Evolutionary conservation across 2,329 filamentous ascomycete species (phyloP).

Genomic region (Chaetomiaceae sp.): DNA sequence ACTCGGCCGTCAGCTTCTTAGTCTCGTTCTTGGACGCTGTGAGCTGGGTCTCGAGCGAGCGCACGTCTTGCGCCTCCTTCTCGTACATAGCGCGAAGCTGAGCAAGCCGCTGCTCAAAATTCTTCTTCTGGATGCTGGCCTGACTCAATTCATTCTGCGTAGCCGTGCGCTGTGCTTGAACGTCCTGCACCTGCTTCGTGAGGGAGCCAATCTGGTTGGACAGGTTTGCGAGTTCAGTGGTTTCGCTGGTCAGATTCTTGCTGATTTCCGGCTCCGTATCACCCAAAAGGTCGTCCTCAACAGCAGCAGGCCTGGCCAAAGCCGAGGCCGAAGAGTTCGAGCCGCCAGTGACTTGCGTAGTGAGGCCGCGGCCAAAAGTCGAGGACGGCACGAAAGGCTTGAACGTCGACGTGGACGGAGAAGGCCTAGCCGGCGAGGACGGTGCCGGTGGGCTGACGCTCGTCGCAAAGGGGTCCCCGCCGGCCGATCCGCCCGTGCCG

Average conservation of each 20-base stretch:
- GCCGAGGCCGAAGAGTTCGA: slow-evolving; percentile 40
- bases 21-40: slow-evolving; percentile 71
- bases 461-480: slow-evolving; percentile 56
- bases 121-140: slow-evolving; percentile 79
- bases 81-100: slow-evolving; percentile 87
- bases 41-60: slow-evolving; percentile 76
- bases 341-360: slow-evolving; percentile 68
- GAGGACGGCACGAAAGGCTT: slow-evolving; percentile 92
- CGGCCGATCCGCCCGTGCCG: slow-evolving; percentile 67
- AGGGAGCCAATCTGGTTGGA: slow-evolving; percentile 92
- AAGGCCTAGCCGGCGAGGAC: slow-evolving; percentile 48
- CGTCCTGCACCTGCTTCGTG: slow-evolving; percentile 89
- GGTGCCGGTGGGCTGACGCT: slow-evolving; percentile 42
- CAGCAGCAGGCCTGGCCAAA: slow-evolving; percentile 31
- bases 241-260: slow-evolving; percentile 82
- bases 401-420: slow-evolving; percentile 53
- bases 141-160: slow-evolving; percentile 79
- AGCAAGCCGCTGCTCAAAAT: slow-evolving; percentile 81
- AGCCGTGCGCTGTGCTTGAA: slow-evolving; percentile 71
- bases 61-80: slow-evolving; percentile 83
- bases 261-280: slow-evolving; percentile 84
- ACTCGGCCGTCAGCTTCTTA: slow-evolving; percentile 75
- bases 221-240: slow-evolving; percentile 86
- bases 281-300: slow-evolving; percentile 76
- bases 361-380: slow-evolving; percentile 79